phyloP scores from a whole-genome alignment of 2,329 filamentous ascomycete genomes.

The Phialemonium atrogriseum region DNA sequence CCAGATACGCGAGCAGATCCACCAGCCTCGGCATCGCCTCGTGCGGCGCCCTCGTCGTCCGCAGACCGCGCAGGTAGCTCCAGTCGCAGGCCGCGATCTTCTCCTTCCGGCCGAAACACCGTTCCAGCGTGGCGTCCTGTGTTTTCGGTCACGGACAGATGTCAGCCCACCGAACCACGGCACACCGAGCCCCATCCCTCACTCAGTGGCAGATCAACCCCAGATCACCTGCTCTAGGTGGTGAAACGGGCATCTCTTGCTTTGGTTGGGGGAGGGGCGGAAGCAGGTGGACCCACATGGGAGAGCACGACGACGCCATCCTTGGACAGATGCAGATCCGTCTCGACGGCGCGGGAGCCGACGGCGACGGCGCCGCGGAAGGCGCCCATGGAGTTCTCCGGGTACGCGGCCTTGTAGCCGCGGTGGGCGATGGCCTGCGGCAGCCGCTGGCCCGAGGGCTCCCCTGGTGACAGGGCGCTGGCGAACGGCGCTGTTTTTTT shows the following conservation, averaged over 20 bases:
- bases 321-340: slow-evolving; percentile 73
- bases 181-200: too few relatives aligned
- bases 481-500: slow-evolving; percentile 1
- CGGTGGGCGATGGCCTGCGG: slow-evolving; percentile 73
- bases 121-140: slow-evolving; percentile 66
- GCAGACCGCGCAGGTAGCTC: slow-evolving; percentile 59
- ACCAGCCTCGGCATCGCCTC: slow-evolving; percentile 64
- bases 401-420: slow-evolving; percentile 67
- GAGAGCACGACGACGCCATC: slow-evolving; percentile 81
- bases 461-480: background rate
- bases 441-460: slow-evolving; percentile 20
- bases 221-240: too few relatives aligned
- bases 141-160: too few relatives aligned
- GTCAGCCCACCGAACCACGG: too few relatives aligned
- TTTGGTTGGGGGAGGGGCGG: background rate
- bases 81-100: slow-evolving; percentile 71
- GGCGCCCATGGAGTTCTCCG: slow-evolving; percentile 79
- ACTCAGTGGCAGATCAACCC: too few relatives aligned
- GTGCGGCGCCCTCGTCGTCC: slow-evolving; percentile 58
- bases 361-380: slow-evolving; percentile 66
- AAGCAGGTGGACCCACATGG: slow-evolving; percentile 46
- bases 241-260: too few relatives aligned
- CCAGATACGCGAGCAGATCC: slow-evolving; percentile 68
- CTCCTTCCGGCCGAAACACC: slow-evolving; percentile 71
- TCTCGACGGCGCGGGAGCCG: slow-evolving; percentile 77